Evolutionary conservation across 2,329 filamentous ascomycete genomes (phyloP).

Genomic region (Thelonectria discophora): DNA sequence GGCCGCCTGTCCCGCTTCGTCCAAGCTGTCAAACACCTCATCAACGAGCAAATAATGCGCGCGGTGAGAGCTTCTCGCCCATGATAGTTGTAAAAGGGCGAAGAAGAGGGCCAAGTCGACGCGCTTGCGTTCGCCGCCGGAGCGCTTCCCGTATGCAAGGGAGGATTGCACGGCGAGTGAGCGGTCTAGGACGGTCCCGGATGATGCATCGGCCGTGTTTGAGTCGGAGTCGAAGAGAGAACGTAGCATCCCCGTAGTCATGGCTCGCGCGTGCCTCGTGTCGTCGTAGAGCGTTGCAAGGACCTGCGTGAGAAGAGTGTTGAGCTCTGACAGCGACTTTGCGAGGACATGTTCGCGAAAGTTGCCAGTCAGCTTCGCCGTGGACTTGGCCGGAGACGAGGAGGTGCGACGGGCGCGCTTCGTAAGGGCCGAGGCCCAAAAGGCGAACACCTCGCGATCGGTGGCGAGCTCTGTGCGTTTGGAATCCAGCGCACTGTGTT

Average conservation of each 20-base stretch:
- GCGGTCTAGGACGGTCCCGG: constrained; percentile 19
- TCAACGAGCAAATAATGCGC: constrained; percentile 35
- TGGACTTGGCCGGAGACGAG: constrained; percentile 18
- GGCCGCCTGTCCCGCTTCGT: constrained; percentile 30
- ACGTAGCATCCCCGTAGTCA: constrained; percentile 32
- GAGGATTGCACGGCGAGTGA: constrained; percentile 25
- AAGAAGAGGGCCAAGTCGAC: constrained; percentile 37
- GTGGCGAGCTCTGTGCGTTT: constrained; percentile 9
- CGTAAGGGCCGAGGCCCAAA: constrained; percentile 28
- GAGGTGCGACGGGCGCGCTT: constrained; percentile 26
- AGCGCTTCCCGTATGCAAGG: constrained; percentile 31
- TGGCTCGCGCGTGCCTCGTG: constrained; percentile 20
- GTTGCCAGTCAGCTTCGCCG: constrained; percentile 9
- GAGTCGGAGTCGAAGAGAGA: constrained; percentile 29
- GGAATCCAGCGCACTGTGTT: background rate
- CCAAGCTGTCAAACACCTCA: constrained; percentile 36
- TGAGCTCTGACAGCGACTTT: constrained; percentile 33
- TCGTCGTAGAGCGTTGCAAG: constrained; percentile 30
- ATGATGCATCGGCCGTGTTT: background rate
- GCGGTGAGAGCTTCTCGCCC: constrained; percentile 29
- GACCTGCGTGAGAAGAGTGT: constrained; percentile 25
- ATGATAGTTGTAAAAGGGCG: constrained; percentile 29
- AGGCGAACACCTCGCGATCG: constrained; percentile 32
- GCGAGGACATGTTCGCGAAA: constrained; percentile 30
- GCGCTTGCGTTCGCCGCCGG: constrained; percentile 34